phyloP scores from a whole-genome alignment of 2,329 filamentous ascomycete genomes.

The Colletotrichum viniferum region DNA sequence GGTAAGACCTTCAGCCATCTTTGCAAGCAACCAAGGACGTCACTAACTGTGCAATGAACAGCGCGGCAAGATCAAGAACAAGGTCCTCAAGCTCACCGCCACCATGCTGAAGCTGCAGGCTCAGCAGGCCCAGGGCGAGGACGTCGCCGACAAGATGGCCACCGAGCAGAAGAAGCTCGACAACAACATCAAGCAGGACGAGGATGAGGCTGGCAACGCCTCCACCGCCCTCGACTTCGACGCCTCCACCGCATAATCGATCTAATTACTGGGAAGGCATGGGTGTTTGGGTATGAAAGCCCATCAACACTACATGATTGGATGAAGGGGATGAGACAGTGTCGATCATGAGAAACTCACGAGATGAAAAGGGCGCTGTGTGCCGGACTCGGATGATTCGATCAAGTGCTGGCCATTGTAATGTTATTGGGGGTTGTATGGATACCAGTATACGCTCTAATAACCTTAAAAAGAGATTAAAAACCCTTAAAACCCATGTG shows the following conservation, averaged over 20 bases:
- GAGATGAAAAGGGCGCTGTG: conserved; percentile 5
- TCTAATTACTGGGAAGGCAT: not conserved
- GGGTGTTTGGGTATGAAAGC: not conserved
- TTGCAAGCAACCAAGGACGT: not conserved
- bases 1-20: conserved; percentile 26
- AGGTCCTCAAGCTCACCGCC: conserved; percentile 61
- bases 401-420: conserved; percentile 19
- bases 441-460: conserved; percentile 5
- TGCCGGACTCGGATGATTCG: conserved; percentile 18
- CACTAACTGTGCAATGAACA: conserved; percentile 19
- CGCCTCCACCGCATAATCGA: conserved; percentile 4
- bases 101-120: conserved; percentile 55
- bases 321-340: too few species aligned
- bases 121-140: conserved; percentile 54
- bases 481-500: not conserved
- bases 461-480: not conserved
- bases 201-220: conserved; percentile 48
- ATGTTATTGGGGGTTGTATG: conserved; percentile 14
- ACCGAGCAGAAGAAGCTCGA: conserved; percentile 55
- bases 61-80: conserved; percentile 65
- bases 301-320: not conserved
- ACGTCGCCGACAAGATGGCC: conserved; percentile 47
- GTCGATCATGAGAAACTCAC: conserved; percentile 5
- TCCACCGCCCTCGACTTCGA: conserved; percentile 36
- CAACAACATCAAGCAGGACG: conserved; percentile 56